Base-by-base conservation (phyloP, 108 stramenopile species). In the Poteriospumella lacustris region DNA sequence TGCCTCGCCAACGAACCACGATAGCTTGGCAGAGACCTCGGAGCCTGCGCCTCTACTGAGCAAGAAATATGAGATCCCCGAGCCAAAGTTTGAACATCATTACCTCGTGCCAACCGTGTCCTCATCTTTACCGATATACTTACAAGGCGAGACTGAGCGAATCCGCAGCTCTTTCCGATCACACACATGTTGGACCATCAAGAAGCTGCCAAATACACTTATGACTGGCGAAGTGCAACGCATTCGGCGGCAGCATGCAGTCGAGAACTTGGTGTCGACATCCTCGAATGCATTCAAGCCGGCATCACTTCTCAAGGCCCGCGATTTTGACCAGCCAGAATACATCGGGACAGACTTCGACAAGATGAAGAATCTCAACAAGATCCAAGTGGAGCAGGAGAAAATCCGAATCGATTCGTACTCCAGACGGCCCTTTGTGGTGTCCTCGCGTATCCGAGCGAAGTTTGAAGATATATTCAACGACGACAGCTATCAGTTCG, bases 401-500 rank as follows among this genome's bases (percentile, higher is more conserved):
- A 64, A 64, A 64, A 24, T 64, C 9, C 31, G 60, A 5, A 64
- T 24, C 24, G 60, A 64, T 24, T 31, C 29, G 28, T 33, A 31
- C 9, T 64, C 60, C 5, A 19, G 60, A 5, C 28, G 24, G 31
- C 60, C 60, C 15, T 64, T 64, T 64, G 60, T 64, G 15, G 31
- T 33, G 5, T 31, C 60, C 28, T 64, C 60, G 36, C 60, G 60
- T 24, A 33, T 64, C 9, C 60, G 60, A 64, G 3, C 5, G 12
- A 64, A 31, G 36, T 31, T 33, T 64, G 60, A 64, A 24, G 60
- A 64, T 64, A 64, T 64, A 9, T 64, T 64, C 60, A 9, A 64
- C 31, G 24, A 64, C 36, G 33, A 26, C 60, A 64, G 5, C 31
- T 64, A 12, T 64, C 9, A 9, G 3, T 64, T 34, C 36, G 33